Base-by-base conservation (phyloP, 1,284 basidiomycete species). In the Apiotrichum akiyoshidainum region DNA sequence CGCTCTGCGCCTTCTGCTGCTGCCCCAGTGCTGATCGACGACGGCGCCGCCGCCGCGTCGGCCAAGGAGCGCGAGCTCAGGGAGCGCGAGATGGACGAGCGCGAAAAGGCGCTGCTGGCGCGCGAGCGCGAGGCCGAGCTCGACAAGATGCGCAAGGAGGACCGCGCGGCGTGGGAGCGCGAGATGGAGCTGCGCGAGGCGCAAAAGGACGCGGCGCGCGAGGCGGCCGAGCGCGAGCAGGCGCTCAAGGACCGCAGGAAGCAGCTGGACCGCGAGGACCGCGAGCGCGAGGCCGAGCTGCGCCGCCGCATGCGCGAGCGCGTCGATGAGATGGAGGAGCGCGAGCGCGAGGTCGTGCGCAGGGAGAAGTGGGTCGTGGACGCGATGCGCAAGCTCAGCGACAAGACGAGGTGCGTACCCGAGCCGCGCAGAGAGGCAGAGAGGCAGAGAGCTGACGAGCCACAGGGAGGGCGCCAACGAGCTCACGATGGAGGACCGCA, bases 341-440 rank as follows among this genome's bases (percentile, higher is more conserved):
- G 74, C 52, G 74, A 76, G 59, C 60, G 59, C 22, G 67, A 71
- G 16, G 73, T 76, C 13, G 59, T 49, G 1, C 65, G 66, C 49
- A 64, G 74, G 47, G 73, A 76, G 58, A 68, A 68, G 55, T 75
- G 74, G 74, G 73, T 76, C 10, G 65, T 76, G 0, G 71, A 74
- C 37, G 70, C 71, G 54, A 73, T 76, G 68, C 66, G 64, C 56
- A 71, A 74, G 60, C 64, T 75, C 52, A 69, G 65, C 51, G 73
- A 75, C 34, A 69, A 70, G 53, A 57, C 71, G 19, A 71, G 70
- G 74, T 74, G 35, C 64, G 67, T 59, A 8, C 21, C 5, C 35
- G 17, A 12, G 17, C 17, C 9, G 10, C 16, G 17, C 12, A 14
- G 39, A 34, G 8, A 2, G 17, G 19, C 2, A 21, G 13, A 17